These are phyloP conservation scores for Vanilla planifolia DNA, from an alignment of 106 monocot species.

Conservation along the genomic window DNA sequence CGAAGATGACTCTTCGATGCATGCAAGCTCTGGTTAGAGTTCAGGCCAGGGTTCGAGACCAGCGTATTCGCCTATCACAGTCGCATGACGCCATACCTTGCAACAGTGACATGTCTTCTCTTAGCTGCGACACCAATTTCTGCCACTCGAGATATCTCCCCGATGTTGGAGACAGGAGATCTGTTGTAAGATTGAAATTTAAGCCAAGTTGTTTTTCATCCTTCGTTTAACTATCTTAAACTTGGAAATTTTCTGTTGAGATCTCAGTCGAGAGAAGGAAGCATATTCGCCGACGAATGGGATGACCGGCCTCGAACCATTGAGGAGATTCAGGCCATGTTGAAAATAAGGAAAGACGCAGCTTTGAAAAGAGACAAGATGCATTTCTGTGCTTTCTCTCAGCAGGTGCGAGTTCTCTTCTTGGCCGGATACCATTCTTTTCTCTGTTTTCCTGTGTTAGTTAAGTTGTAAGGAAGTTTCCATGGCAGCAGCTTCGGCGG, in stretches of 20 bases:
- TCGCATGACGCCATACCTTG: constrained; percentile 24
- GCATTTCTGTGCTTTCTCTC: constrained; percentile 66
- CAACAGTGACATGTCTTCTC: constrained; percentile 58
- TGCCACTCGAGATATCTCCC: constrained; percentile 55
- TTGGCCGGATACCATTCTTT: too few relatives aligned
- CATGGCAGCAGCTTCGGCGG: constrained; percentile 65
- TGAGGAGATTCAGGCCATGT: constrained; percentile 69
- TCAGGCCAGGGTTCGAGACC: constrained; percentile 74
- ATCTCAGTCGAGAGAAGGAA: constrained; percentile 60
- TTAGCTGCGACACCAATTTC: constrained; percentile 53
- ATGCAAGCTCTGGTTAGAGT: constrained; percentile 95
- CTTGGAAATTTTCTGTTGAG: not conserved
- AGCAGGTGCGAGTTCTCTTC: constrained; percentile 28
- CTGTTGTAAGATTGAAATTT: constrained; percentile 31
- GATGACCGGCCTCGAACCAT: constrained; percentile 54
- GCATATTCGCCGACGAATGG: constrained; percentile 50
- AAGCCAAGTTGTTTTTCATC: not conserved
- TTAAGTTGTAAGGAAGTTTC: too few relatives aligned
- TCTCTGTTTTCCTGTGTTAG: constrained; percentile 2
- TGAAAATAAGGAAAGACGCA: constrained; percentile 51
- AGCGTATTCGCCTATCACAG: constrained; percentile 61
- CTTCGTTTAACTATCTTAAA: not conserved
- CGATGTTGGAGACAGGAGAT: constrained; percentile 45
- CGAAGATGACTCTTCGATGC: constrained; percentile 89
- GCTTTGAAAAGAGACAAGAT: constrained; percentile 62